phyloP scores from a whole-genome alignment of 805 yeast genomes.

The Yarrowia keelungensis region DNA sequence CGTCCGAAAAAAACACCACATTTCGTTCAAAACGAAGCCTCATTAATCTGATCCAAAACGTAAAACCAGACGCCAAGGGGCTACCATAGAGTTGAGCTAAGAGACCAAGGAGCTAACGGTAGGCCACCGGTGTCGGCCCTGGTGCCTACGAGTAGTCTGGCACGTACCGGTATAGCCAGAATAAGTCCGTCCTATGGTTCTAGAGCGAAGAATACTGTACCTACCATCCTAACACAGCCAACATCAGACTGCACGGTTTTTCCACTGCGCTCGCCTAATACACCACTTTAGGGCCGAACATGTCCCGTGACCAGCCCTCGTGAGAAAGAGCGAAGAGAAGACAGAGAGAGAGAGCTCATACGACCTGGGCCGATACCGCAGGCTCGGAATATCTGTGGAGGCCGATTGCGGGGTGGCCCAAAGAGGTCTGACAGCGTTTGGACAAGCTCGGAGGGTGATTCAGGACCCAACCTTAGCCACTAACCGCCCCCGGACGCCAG shows the following conservation, averaged over 20 bases:
- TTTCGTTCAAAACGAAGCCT: not conserved
- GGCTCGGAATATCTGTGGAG: not conserved
- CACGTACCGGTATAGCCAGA: too few relatives aligned
- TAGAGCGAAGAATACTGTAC: too few relatives aligned
- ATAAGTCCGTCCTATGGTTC: too few relatives aligned
- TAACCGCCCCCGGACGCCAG: not conserved
- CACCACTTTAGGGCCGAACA: conserved; percentile 17
- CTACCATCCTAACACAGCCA: too few relatives aligned
- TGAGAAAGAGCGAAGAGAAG: not conserved
- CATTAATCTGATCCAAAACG: not conserved
- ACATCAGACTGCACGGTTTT: too few relatives aligned
- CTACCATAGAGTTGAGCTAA: conserved; percentile 9
- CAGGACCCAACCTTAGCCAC: not conserved
- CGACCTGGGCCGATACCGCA: conserved; percentile 12
- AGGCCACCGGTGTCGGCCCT: not conserved
- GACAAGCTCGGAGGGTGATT: too few relatives aligned
- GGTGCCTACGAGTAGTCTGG: not conserved
- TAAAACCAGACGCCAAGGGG: conserved; percentile 7
- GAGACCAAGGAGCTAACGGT: not conserved
- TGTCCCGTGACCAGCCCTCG: conserved; percentile 29
- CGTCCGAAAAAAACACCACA: too few relatives aligned
- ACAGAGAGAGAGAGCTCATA: conserved; percentile 1
- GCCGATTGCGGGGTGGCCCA: too few relatives aligned
- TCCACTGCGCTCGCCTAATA: not conserved
- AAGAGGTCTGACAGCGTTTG: too few relatives aligned